These are phyloP conservation scores for Blastobotrys peoriensis DNA, from an alignment of 805 yeast species.

Conservation along the genomic window DNA sequence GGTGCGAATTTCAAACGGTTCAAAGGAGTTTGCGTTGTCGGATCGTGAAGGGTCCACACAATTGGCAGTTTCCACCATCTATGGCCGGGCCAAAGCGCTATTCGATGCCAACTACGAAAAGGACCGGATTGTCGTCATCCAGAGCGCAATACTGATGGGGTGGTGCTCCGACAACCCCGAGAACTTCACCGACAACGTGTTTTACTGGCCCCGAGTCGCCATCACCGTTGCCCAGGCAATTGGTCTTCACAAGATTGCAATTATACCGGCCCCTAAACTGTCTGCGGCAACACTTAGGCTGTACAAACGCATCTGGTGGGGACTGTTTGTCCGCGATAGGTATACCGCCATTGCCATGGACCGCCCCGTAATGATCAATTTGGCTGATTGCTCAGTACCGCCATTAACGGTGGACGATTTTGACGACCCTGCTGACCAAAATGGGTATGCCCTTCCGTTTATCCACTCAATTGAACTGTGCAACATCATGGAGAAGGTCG, in stretches of 20 bases:
- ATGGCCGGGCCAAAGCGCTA: constrained; percentile 8
- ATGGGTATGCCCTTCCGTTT: constrained; percentile 47
- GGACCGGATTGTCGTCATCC: constrained; percentile 9
- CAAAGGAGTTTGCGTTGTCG: constrained; percentile 38
- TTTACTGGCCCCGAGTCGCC: constrained; percentile 60
- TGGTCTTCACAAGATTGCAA: constrained; percentile 5
- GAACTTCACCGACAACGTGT: constrained; percentile 53
- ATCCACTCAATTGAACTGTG: constrained; percentile 58
- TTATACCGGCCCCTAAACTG: constrained; percentile 25
- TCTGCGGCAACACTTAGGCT: constrained; percentile 38
- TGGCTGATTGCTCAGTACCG: constrained; percentile 65
- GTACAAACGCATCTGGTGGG: constrained; percentile 70
- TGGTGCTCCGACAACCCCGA: constrained; percentile 57
- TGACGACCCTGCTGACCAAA: constrained; percentile 35
- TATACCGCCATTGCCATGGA: constrained; percentile 64
- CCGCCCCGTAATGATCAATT: constrained; percentile 56
- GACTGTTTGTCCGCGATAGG: constrained; percentile 60
- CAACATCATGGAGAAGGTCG: constrained; percentile 58
- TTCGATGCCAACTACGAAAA: constrained; percentile 7
- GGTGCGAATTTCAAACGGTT: constrained; percentile 49
- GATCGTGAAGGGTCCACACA: constrained; percentile 41
- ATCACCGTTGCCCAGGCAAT: constrained; percentile 31
- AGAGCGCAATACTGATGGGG: constrained; percentile 36
- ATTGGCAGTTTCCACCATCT: constrained; percentile 43
- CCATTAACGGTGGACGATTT: constrained; percentile 54